phyloP scores from a whole-genome alignment of 2,329 filamentous ascomycete genomes.

The Chaetomium globosum region DNA sequence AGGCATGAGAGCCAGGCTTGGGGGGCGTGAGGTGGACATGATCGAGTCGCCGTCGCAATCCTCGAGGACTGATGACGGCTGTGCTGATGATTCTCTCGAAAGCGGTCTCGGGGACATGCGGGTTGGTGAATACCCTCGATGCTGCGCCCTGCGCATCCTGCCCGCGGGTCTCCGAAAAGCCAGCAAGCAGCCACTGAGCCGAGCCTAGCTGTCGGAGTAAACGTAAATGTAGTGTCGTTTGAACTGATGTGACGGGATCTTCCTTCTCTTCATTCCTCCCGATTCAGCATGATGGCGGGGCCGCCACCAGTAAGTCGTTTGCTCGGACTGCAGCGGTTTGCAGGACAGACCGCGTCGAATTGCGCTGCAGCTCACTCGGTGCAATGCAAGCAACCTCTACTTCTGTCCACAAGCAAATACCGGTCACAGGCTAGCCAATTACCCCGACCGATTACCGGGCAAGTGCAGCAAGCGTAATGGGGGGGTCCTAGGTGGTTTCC shows the following conservation, averaged over 20 bases:
- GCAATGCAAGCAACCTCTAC: conserved; percentile 32
- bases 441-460: conserved; percentile 18
- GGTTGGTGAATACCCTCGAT: conserved; percentile 50
- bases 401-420: conserved; percentile 28
- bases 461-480: conserved; percentile 25
- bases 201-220: conserved; percentile 9
- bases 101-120: conserved; percentile 48
- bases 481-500: conserved; percentile 21
- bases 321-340: conserved; percentile 29
- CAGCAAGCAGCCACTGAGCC: conserved; percentile 28
- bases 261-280: conserved; percentile 34
- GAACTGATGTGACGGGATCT: conserved; percentile 23
- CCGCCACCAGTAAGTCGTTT: conserved; percentile 29
- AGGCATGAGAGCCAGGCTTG: conserved; percentile 51
- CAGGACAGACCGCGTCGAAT: conserved; percentile 32
- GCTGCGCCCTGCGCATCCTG: conserved; percentile 53
- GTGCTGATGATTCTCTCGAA: conserved; percentile 49
- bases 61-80: conserved; percentile 46
- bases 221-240: conserved; percentile 23
- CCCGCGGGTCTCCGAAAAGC: conserved; percentile 30
- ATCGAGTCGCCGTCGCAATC: conserved; percentile 49
- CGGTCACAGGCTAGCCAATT: conserved; percentile 31
- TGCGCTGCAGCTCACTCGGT: conserved; percentile 30
- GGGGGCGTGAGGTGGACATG: conserved; percentile 54
- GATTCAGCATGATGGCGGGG: conserved; percentile 25